Conservation (phyloP, 495 filamentous ascomycete genomes). For the Penicillium herquei region DNA sequence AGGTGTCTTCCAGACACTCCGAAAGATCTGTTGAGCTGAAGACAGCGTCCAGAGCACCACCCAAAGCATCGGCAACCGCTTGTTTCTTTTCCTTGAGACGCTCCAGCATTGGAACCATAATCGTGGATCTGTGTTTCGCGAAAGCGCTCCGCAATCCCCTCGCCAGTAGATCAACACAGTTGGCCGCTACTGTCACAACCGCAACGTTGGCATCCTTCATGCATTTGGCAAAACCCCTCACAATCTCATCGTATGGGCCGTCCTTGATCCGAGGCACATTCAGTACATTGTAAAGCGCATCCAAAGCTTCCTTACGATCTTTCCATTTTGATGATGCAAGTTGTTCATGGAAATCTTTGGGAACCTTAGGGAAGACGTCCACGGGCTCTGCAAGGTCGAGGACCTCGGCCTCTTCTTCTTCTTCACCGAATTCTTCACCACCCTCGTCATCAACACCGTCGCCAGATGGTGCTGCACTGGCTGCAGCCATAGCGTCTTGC, state of each 20-base stretch:
- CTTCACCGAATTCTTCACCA: constrained; percentile 63
- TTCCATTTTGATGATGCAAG: constrained; percentile 95
- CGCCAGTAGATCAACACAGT: constrained; percentile 89
- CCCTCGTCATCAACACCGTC: constrained; percentile 46
- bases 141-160: constrained; percentile 81
- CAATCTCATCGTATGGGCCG: constrained; percentile 80
- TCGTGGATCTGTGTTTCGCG: constrained; percentile 71
- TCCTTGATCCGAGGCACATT: constrained; percentile 94
- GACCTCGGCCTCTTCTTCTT: constrained; percentile 72
- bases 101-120: constrained; percentile 88
- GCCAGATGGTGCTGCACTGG: constrained; percentile 57
- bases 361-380: constrained; percentile 81
- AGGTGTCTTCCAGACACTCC: constrained; percentile 85
- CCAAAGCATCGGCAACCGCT: constrained; percentile 81
- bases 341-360: constrained; percentile 76
- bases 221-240: constrained; percentile 78
- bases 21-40: constrained; percentile 74
- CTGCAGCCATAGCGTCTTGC: constrained; percentile 73
- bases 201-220: constrained; percentile 99
- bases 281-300: constrained; percentile 70
- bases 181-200: constrained; percentile 89
- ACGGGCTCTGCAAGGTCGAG: constrained; percentile 91
- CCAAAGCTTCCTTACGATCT: constrained; percentile 91
- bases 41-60: constrained; percentile 80
- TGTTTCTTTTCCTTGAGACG: constrained; percentile 97